Evolutionary conservation across 2,329 filamentous ascomycete species (phyloP).

Genomic region (Venturia oleaginea): DNA sequence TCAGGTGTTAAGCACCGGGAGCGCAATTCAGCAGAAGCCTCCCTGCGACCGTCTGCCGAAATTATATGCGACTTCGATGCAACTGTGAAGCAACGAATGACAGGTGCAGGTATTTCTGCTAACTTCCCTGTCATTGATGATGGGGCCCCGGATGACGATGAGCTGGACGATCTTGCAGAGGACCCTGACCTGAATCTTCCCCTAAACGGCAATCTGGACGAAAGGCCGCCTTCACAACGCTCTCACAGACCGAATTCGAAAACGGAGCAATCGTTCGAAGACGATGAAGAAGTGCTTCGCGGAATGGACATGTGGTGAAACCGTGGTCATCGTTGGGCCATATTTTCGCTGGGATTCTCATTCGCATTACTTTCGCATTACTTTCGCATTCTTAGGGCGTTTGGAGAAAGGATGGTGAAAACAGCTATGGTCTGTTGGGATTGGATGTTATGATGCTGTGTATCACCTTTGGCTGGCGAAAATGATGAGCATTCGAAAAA

Average conservation of each 20-base stretch:
- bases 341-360: too few relatives aligned
- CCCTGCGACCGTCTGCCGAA: background rate
- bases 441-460: background rate
- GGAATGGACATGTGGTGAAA: conserved; percentile 11
- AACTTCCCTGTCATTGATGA: conserved; percentile 21
- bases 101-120: conserved; percentile 18
- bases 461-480: background rate
- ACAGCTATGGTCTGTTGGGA: background rate
- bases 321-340: background rate
- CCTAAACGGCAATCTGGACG: background rate
- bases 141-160: conserved; percentile 40
- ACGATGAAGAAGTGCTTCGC: conserved; percentile 13
- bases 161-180: conserved; percentile 46
- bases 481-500: background rate
- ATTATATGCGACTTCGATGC: background rate
- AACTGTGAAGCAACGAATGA: conserved; percentile 10
- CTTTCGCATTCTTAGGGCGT: background rate
- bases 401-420: background rate
- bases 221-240: background rate
- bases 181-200: conserved; percentile 21
- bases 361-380: background rate
- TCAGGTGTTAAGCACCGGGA: background rate
- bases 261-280: conserved; percentile 11
- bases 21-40: conserved; percentile 4
- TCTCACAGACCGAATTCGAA: background rate